A percentile compares a stretch with the other conserved stretches of the same genome.
Evolutionary conservation across 306 rosid genomes (phyloP).

Genomic region (Echinosophora koreensis): DNA sequence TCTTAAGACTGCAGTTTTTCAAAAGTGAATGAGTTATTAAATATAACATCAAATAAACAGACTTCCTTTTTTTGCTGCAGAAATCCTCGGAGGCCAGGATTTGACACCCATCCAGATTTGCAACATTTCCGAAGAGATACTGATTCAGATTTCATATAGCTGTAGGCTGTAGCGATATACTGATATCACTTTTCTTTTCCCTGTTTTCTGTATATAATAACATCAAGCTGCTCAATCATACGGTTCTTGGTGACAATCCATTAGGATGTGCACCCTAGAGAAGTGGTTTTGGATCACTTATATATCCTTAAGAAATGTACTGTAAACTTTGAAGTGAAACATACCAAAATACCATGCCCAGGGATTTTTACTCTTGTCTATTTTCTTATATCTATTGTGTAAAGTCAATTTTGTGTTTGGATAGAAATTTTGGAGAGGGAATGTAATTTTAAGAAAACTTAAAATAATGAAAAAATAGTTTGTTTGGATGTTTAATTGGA

Average conservation of each 20-base stretch:
- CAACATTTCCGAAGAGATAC: constrained; percentile 70
- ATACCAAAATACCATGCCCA: neutral
- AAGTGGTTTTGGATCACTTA: constrained; percentile 11
- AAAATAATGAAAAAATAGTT: too few species aligned
- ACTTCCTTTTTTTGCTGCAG: constrained; percentile 38
- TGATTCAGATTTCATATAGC: constrained; percentile 82
- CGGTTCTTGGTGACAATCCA: neutral
- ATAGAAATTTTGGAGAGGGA: too few species aligned
- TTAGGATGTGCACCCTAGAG: neutral
- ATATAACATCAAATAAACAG: neutral
- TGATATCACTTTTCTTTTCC: neutral
- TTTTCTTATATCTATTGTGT: too few species aligned
- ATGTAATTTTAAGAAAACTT: too few species aligned
- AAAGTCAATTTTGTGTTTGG: too few species aligned
- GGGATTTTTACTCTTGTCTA: too few species aligned
- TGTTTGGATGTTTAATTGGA: too few species aligned
- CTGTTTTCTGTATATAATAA: constrained; percentile 12
- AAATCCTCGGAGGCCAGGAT: constrained; percentile 67
- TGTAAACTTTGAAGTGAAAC: constrained; percentile 1
- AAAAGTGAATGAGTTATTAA: neutral
- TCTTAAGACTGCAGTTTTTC: neutral
- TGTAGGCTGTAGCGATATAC: constrained; percentile 16
- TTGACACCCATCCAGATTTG: constrained; percentile 79
- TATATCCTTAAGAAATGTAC: neutral
- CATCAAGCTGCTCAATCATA: neutral